Evolutionary conservation across 306 rosid species (phyloP).

Genomic region (Herpetospermum pedunculosum): DNA sequence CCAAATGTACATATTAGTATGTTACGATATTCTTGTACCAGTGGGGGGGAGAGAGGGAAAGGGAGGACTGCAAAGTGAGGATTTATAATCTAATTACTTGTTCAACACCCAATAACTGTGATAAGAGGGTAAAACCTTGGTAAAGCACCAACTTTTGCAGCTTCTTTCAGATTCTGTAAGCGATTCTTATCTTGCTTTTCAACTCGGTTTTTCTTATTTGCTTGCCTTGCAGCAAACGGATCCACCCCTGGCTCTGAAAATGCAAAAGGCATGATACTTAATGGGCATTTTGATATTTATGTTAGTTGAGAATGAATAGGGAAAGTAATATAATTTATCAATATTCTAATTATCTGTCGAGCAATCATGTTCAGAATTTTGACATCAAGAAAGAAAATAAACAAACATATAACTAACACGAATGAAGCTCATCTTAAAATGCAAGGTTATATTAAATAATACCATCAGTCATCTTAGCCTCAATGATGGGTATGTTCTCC

Average conservation of each 20-base stretch:
- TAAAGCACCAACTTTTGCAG: slow-evolving; percentile 68
- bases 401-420: neutral
- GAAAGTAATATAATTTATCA: neutral
- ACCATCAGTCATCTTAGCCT: slow-evolving; percentile 78
- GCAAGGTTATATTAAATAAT: slow-evolving; percentile 9
- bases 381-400: neutral
- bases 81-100: neutral
- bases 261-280: neutral
- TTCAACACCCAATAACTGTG: neutral
- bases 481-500: slow-evolving; percentile 61
- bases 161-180: slow-evolving; percentile 65
- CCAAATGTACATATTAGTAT: neutral
- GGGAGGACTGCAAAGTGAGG: neutral
- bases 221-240: slow-evolving; percentile 68
- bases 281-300: neutral
- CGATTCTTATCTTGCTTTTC: slow-evolving; percentile 69
- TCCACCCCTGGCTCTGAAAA: slow-evolving; percentile 58
- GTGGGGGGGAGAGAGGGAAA: neutral
- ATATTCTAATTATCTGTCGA: neutral
- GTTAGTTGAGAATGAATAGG: neutral
- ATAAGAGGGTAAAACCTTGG: slow-evolving; percentile 48
- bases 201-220: slow-evolving; percentile 50
- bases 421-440: neutral
- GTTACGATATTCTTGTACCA: neutral
- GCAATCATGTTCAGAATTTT: neutral